Percentiles rank a stretch among this genome's conserved stretches.
Evolutionary conservation across 2,329 filamentous ascomycete species (phyloP).

Genomic region (Alternaria sp.): DNA sequence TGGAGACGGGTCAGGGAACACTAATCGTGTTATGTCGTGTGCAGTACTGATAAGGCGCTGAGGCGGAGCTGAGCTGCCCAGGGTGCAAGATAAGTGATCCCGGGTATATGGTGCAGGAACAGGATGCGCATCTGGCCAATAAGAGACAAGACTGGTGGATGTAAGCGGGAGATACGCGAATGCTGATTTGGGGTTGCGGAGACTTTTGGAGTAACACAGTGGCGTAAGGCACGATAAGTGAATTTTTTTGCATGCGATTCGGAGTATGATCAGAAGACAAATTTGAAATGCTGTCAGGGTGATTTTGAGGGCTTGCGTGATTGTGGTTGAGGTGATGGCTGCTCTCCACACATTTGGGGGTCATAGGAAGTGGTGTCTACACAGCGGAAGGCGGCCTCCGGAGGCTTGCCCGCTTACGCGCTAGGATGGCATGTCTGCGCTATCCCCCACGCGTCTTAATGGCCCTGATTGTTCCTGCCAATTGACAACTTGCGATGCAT

Average conservation of each 20-base stretch:
- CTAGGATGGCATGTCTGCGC: slow-evolving; percentile 2
- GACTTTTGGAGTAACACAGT: slow-evolving; percentile 18
- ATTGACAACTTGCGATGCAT: background rate
- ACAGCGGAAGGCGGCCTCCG: background rate
- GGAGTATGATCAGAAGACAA: background rate
- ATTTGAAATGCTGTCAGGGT: background rate
- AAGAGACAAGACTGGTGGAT: slow-evolving; percentile 7
- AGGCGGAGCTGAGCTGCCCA: background rate
- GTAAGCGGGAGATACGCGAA: slow-evolving; percentile 17
- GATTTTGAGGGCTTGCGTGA: background rate
- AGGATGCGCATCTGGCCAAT: slow-evolving; percentile 17
- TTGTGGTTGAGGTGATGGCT: background rate
- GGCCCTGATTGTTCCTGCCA: slow-evolving; percentile 10
- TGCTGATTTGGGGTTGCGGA: slow-evolving; percentile 7
- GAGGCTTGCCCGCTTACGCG: slow-evolving; percentile 8
- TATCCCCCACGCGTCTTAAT: slow-evolving; percentile 17
- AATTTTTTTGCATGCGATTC: background rate
- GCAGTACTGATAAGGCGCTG: slow-evolving; percentile 22
- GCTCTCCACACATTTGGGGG: background rate
- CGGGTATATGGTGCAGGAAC: slow-evolving; percentile 18
- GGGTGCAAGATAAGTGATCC: slow-evolving; percentile 15
- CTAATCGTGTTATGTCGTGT: slow-evolving; percentile 14
- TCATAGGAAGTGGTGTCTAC: background rate
- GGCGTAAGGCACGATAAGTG: slow-evolving; percentile 23
- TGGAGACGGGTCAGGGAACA: slow-evolving; percentile 15